phyloP scores from a whole-genome alignment of 2,329 filamentous ascomycete species.

The Phialocephala sp. region DNA sequence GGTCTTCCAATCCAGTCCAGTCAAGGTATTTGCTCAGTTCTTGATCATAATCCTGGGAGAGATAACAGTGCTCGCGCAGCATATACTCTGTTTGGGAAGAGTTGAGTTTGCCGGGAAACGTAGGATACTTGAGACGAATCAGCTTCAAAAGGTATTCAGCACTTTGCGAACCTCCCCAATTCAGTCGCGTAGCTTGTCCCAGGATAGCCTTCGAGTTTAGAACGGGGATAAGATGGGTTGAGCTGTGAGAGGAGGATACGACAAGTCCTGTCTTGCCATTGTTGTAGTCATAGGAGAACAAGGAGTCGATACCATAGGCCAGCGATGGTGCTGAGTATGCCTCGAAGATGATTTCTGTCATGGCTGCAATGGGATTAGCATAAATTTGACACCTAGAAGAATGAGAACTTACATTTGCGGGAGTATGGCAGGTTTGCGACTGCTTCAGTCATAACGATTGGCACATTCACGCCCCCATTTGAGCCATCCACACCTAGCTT shows the following conservation, averaged over 20 bases:
- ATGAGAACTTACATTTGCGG: conserved; percentile 70
- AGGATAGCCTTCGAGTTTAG: conserved; percentile 85
- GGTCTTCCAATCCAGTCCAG: conserved; percentile 89
- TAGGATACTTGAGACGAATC: conserved; percentile 87
- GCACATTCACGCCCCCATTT: conserved; percentile 78
- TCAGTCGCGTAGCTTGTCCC: conserved; percentile 83
- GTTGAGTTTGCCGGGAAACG: conserved; percentile 85
- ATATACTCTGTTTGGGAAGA: conserved; percentile 86
- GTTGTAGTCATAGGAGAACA: conserved; percentile 96
- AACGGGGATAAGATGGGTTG: conserved; percentile 94
- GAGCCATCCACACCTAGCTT: conserved; percentile 85
- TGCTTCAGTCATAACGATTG: conserved; percentile 94
- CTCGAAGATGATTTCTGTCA: conserved; percentile 97
- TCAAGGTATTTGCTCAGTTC: conserved; percentile 82
- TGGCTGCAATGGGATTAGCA: conserved; percentile 62
- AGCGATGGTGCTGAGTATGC: conserved; percentile 90
- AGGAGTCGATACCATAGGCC: conserved; percentile 92
- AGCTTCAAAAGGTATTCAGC: conserved; percentile 92
- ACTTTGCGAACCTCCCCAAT: conserved; percentile 92
- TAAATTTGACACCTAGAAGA: conserved; percentile 10
- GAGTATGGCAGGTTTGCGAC: conserved; percentile 91
- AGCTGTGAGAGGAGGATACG: conserved; percentile 89
- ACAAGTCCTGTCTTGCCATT: conserved; percentile 82
- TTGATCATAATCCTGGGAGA: conserved; percentile 81
- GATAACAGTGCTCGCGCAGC: conserved; percentile 86